Conservation (phyloP, 1,284 basidiomycete species). For the Grifola frondosa region DNA sequence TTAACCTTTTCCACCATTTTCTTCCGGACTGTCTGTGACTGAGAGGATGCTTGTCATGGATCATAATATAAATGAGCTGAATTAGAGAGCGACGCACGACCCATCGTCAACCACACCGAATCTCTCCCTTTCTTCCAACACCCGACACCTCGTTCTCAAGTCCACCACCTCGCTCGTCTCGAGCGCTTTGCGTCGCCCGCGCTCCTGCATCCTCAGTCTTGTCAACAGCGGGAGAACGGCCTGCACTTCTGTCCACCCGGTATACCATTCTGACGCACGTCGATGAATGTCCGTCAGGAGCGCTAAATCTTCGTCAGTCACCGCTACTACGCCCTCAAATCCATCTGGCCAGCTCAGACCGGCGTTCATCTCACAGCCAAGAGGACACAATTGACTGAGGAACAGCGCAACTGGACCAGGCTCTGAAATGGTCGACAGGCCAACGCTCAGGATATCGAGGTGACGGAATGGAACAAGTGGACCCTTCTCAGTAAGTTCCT, state of each 20-base stretch:
- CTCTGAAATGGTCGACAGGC: constrained; percentile 46
- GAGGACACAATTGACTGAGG: constrained; percentile 49
- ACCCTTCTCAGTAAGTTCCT: constrained; percentile 9
- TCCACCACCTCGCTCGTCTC: constrained; percentile 54
- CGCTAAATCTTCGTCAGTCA: constrained; percentile 10
- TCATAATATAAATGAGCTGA: neutral
- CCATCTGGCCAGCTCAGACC: constrained; percentile 31
- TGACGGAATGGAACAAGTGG: constrained; percentile 34
- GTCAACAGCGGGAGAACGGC: constrained; percentile 49
- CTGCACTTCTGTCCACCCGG: constrained; percentile 44
- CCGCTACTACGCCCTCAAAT: constrained; percentile 16
- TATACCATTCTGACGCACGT: constrained; percentile 33
- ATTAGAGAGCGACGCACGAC: constrained; percentile 27
- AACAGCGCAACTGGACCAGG: constrained; percentile 48
- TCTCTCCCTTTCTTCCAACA: constrained; percentile 41
- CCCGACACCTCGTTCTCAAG: constrained; percentile 43
- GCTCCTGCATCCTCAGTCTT: constrained; percentile 48
- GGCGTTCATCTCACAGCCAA: constrained; percentile 39
- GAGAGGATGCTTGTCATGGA: too few species aligned
- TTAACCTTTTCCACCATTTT: too few species aligned
- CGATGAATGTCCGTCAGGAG: constrained; percentile 17
- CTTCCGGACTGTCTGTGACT: too few species aligned
- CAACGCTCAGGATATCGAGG: constrained; percentile 45
- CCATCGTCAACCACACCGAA: constrained; percentile 19
- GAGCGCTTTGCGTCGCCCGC: constrained; percentile 38